Evolutionary conservation across 2,329 filamentous ascomycete genomes (phyloP).

Genomic region (Taxawa tesnikishii): DNA sequence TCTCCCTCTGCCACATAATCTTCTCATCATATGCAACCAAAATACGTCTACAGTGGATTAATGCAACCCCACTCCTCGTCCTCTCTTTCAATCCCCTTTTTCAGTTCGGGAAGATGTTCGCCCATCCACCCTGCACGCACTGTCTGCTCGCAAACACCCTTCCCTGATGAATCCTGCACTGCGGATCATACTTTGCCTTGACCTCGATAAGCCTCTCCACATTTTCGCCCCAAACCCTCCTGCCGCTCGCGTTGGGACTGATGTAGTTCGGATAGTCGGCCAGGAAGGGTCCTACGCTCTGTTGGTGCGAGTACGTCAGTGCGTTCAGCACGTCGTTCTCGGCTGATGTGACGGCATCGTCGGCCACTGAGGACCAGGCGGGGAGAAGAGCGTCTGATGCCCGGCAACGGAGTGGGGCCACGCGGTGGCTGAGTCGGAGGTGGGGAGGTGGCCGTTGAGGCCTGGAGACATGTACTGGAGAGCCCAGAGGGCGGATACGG

Average conservation of each 20-base stretch:
- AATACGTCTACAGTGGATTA: too few relatives aligned
- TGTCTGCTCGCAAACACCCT: constrained; percentile 7
- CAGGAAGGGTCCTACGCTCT: constrained; percentile 1
- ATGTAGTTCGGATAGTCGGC: constrained; percentile 10
- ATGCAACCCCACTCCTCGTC: too few relatives aligned
- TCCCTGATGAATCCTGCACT: constrained; percentile 7
- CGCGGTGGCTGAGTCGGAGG: constrained; percentile 5
- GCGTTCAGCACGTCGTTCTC: constrained; percentile 2
- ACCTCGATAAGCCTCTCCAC: constrained; percentile 7
- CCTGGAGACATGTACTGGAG: constrained; percentile 8
- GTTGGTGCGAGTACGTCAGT: constrained; percentile 6
- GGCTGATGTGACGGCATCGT: constrained; percentile 3
- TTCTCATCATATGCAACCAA: too few relatives aligned
- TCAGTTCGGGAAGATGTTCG: constrained; percentile 7
- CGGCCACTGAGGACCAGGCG: constrained; percentile 4
- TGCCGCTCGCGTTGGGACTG: constrained; percentile 5
- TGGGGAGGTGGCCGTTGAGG: constrained; percentile 5
- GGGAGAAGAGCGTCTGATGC: constrained; percentile 7
- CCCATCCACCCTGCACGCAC: constrained; percentile 7
- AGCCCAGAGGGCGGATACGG: constrained; percentile 6
- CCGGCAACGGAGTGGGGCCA: constrained; percentile 6
- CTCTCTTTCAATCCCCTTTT: too few relatives aligned
- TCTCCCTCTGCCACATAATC: too few relatives aligned
- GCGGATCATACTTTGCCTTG: constrained; percentile 9
- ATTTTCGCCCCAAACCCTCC: constrained; percentile 7